Evolutionary conservation across 441 rosid species (phyloP).

Genomic region (Dalechampia spathulata): DNA sequence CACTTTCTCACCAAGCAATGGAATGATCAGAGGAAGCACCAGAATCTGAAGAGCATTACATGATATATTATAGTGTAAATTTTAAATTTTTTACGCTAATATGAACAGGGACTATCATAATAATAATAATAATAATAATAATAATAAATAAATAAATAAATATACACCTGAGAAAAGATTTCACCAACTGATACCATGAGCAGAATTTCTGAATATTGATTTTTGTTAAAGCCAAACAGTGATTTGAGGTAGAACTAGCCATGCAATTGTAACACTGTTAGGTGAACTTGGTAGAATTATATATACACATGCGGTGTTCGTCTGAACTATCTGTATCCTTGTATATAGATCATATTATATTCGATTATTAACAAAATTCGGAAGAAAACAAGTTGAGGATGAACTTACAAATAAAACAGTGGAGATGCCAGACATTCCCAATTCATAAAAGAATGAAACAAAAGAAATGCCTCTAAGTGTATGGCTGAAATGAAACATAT

Average conservation of each 20-base stretch:
- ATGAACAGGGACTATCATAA: no score
- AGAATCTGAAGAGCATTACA: slow-evolving; percentile 33
- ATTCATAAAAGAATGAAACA: slow-evolving; percentile 47
- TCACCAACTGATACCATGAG: slow-evolving; percentile 45
- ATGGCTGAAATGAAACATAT: slow-evolving; percentile 27
- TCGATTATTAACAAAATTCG: no score
- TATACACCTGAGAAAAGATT: slow-evolving; percentile 58
- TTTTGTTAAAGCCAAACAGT: slow-evolving; percentile 43
- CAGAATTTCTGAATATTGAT: slow-evolving; percentile 48
- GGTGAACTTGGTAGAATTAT: no score
- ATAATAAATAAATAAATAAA: no score
- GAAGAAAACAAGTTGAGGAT: not conserved
- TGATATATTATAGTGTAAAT: no score
- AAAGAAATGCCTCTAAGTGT: slow-evolving; percentile 40
- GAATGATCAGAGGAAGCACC: slow-evolving; percentile 47
- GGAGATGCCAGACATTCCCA: slow-evolving; percentile 53
- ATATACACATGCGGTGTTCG: no score
- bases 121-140: no score
- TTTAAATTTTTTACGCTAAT: no score
- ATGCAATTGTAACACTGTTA: not conserved
- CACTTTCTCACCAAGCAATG: slow-evolving; percentile 44
- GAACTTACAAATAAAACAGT: slow-evolving; percentile 36
- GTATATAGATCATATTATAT: no score
- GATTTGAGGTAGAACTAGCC: slow-evolving; percentile 55
- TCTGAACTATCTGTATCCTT: no score